Evolutionary conservation across 2,329 filamentous ascomycete genomes (phyloP).

Genomic region (Aphanoascus verrucosus): DNA sequence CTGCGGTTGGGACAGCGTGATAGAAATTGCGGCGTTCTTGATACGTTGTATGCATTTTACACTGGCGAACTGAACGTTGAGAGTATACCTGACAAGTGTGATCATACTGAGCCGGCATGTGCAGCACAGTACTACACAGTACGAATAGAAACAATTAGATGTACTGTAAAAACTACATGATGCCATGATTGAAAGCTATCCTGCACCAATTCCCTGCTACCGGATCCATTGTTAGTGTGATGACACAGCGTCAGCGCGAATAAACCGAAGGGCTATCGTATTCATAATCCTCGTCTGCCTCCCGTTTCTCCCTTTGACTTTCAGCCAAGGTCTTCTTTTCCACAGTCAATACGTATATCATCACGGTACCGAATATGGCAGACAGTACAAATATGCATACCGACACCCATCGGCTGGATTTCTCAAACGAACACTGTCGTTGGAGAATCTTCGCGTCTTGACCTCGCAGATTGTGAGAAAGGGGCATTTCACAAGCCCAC

Average conservation of each 20-base stretch:
- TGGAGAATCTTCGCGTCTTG: background rate
- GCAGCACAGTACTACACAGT: too few species aligned
- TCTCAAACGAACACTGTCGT: constrained; percentile 3
- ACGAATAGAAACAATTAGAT: too few species aligned
- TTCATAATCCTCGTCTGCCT: background rate
- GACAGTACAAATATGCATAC: background rate
- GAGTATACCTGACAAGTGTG: too few species aligned
- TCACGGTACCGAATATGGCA: background rate
- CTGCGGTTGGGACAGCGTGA: too few species aligned
- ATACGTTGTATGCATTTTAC: too few species aligned
- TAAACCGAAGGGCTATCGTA: constrained; percentile 9
- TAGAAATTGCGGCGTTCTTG: too few species aligned
- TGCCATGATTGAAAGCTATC: too few species aligned
- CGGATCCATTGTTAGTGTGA: background rate
- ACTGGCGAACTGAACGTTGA: too few species aligned
- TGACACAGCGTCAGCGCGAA: background rate
- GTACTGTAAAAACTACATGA: too few species aligned
- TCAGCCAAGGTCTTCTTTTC: background rate
- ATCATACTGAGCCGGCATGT: too few species aligned
- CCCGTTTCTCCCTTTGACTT: background rate
- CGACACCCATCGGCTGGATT: constrained; percentile 1
- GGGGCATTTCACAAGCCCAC: constrained; percentile 2
- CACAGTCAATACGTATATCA: background rate
- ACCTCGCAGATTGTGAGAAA: background rate
- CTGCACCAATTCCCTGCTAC: too few species aligned